These are phyloP conservation scores for Zygoascus sp. DNA, from an alignment of 1,139 yeast genomes.

Conservation along the genomic window DNA sequence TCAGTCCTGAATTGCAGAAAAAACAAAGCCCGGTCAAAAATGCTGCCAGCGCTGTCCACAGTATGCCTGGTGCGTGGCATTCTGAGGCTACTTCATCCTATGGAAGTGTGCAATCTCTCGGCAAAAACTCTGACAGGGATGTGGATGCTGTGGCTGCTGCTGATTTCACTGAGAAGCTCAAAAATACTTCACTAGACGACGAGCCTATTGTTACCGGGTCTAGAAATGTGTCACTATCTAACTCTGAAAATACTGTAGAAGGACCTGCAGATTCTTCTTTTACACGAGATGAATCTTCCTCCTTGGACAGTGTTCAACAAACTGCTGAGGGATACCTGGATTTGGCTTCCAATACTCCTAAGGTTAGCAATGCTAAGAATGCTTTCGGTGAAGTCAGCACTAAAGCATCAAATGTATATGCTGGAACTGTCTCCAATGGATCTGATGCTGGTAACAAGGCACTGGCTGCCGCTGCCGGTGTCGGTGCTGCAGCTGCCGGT, in stretches of 20 bases:
- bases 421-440: not conserved
- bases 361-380: not conserved
- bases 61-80: slow-evolving; percentile 25
- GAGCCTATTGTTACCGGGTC: not conserved
- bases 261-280: not conserved
- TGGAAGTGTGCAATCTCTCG: not conserved
- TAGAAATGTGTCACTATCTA: not conserved
- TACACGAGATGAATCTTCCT: not conserved
- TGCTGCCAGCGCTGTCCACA: not conserved
- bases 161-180: not conserved
- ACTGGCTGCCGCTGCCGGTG: not conserved
- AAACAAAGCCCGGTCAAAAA: not conserved
- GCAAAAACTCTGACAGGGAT: not conserved
- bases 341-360: not conserved
- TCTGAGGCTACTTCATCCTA: slow-evolving; percentile 1
- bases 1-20: not conserved
- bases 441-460: not conserved
- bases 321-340: not conserved
- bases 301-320: not conserved
- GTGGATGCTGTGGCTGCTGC: slow-evolving; percentile 12
- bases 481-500: not conserved
- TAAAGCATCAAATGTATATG: not conserved
- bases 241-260: not conserved
- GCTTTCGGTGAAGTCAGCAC: not conserved
- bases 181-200: not conserved